Percentiles rank a stretch among this genome's conserved stretches.
Conservation (phyloP, 257 asterid genomes). For the Solanum pimpinellifolium region DNA sequence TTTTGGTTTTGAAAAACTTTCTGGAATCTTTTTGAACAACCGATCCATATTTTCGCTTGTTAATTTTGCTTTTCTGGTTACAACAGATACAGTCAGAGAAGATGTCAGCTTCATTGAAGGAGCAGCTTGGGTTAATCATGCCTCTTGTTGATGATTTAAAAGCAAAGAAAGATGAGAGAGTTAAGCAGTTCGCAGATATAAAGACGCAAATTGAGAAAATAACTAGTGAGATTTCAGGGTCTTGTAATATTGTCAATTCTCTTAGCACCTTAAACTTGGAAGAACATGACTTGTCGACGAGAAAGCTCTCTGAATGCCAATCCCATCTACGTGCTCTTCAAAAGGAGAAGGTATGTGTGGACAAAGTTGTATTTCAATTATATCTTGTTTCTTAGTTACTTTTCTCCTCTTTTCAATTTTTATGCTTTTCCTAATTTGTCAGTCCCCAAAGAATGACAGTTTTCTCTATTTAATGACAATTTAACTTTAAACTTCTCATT, state of each 20-base stretch:
- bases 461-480: background rate
- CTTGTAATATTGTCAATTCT: slow-evolving; percentile 29
- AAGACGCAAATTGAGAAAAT: slow-evolving; percentile 83
- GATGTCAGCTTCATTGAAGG: slow-evolving; percentile 51
- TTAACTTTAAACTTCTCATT: background rate
- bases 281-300: slow-evolving; percentile 67
- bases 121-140: slow-evolving; percentile 57
- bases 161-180: slow-evolving; percentile 59
- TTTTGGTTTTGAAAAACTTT: background rate
- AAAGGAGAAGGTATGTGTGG: slow-evolving; percentile 67
- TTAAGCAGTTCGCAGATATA: slow-evolving; percentile 67
- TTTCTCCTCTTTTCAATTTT: background rate
- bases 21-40: background rate
- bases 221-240: slow-evolving; percentile 61
- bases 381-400: background rate
- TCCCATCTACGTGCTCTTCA: slow-evolving; percentile 63
- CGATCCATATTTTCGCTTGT: background rate
- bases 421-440: background rate
- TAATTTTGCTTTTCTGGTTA: slow-evolving; percentile 4
- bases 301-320: slow-evolving; percentile 76
- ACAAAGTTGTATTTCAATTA: background rate
- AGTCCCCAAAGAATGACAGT: background rate
- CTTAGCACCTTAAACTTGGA: slow-evolving; percentile 34
- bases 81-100: slow-evolving; percentile 48
- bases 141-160: slow-evolving; percentile 73